These are phyloP conservation scores for Pseudoscleropodium purum DNA, from an alignment of 225 moss, liverwort and hornwort species.

Conservation along the genomic window DNA sequence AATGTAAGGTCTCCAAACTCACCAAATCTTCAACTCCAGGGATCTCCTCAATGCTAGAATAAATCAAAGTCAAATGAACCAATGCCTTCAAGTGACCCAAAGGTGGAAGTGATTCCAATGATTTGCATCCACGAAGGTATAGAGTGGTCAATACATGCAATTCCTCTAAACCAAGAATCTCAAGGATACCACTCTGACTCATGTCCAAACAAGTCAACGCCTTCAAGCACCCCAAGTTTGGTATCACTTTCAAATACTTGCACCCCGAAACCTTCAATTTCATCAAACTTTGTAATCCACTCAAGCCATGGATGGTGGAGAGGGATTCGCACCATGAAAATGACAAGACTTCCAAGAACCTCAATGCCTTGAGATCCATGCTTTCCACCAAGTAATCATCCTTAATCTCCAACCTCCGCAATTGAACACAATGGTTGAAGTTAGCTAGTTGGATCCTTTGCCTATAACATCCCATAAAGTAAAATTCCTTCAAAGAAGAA, in stretches of 20 bases:
- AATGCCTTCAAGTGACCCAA: not conserved
- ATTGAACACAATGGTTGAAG: not conserved
- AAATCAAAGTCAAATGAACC: accelerated
- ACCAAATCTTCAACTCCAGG: not conserved
- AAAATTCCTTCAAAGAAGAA: not conserved
- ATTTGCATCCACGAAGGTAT: accelerated
- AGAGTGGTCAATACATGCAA: not conserved
- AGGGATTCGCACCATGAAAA: accelerated
- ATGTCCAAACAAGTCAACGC: accelerated
- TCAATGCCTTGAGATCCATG: not conserved
- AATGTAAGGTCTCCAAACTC: accelerated
- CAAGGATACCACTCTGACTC: accelerated
- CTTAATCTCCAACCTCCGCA: accelerated
- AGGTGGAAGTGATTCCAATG: not conserved
- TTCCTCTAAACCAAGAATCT: not conserved
- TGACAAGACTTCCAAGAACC: not conserved
- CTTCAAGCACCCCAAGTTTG: not conserved
- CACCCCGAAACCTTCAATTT: accelerated
- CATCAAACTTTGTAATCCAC: not conserved
- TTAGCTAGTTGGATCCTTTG: accelerated
- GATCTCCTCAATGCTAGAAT: accelerated
- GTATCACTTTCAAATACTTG: not conserved
- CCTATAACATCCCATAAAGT: accelerated
- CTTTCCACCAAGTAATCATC: not conserved
- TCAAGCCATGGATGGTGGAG: not conserved